A percentile compares a stretch with the other conserved stretches of the same genome.
phyloP scores from a whole-genome alignment of 345 rosid genomes.

The Cardamine resedifolia region DNA sequence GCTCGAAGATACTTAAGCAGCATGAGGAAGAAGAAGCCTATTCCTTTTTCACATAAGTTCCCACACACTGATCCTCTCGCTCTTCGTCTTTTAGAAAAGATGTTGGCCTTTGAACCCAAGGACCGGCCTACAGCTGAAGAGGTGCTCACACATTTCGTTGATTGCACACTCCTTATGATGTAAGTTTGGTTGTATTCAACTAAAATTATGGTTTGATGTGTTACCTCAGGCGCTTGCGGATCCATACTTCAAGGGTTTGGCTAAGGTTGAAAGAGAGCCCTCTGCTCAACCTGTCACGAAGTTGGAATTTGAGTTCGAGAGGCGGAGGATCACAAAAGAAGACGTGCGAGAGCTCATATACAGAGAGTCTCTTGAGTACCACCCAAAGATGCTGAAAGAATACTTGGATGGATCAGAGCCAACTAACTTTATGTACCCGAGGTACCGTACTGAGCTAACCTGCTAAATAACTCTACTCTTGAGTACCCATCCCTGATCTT shows the following conservation, averaged over 20 bases:
- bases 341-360: conserved; percentile 92
- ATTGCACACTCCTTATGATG: neutral
- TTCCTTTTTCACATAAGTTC: conserved; percentile 82
- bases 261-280: conserved; percentile 95
- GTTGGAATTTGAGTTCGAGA: conserved; percentile 96
- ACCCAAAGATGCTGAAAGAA: conserved; percentile 94
- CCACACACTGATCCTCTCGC: conserved; percentile 95
- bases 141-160: conserved; percentile 41
- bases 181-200: neutral
- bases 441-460: conserved; percentile 44
- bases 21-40: conserved; percentile 87
- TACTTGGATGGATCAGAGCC: conserved; percentile 89
- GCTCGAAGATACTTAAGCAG: conserved; percentile 93
- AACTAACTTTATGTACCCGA: conserved; percentile 92
- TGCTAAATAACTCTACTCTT: conserved; percentile 1
- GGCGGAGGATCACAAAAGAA: conserved; percentile 93
- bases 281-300: conserved; percentile 93
- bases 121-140: conserved; percentile 94
- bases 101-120: conserved; percentile 94
- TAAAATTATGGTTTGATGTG: conserved; percentile 15
- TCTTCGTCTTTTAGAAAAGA: conserved; percentile 77
- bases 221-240: conserved; percentile 84
- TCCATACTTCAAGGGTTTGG: conserved; percentile 86
- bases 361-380: conserved; percentile 89
- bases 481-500: conserved; percentile 1